Base-by-base conservation (phyloP, 2,329 filamentous ascomycete species). In the Pseudogymnoascus sp. region DNA sequence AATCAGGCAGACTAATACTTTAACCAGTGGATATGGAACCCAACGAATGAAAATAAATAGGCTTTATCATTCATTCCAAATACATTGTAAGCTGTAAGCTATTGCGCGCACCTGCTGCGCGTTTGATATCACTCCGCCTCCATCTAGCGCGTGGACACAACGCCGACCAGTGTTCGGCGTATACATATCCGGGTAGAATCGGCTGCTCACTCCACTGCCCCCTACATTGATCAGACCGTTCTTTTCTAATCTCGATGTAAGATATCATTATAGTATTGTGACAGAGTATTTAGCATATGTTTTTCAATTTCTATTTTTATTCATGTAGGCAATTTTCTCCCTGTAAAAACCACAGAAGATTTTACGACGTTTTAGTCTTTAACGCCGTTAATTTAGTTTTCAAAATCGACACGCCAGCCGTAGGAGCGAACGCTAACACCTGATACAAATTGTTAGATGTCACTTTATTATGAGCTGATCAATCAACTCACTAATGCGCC, bases 401-500 rank as follows among this genome's bases (percentile, higher is more conserved):
- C 23, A 50, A 29, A 50, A 50, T 11, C 44, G 44, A 50, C 44
- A 50, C 44, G 15, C 44, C 44, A 29, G 44, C 23, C 44, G 23
- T 7, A n/a, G 44, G 44, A 50, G 44, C 44, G 15, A 50, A 50
- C 15, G 44, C 44, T 5, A 50, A 29, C 44, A 29, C 23, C 44
- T 50, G 21, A 29, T 50, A n/a, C 44, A 50, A 50, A 29, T 29
- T 29, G 23, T 50, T 50, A 50, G 44, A 50, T 46, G 15, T 10
- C 23, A 29, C 15, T 29, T 29, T 29, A 29, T 50, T 50, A 50
- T 17, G 23, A 50, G 23, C 13, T 5, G 13, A 50, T 50, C 23
- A 17, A 29, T 50, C 44, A 50, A 64, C 66, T 63, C 46, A 67
- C 68, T 53, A 65, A 69, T 26, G 67, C 63, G 10, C 60, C 65